These are phyloP conservation scores for Nemophila menziesii DNA, from an alignment of 257 asterid genomes.

Conservation along the genomic window DNA sequence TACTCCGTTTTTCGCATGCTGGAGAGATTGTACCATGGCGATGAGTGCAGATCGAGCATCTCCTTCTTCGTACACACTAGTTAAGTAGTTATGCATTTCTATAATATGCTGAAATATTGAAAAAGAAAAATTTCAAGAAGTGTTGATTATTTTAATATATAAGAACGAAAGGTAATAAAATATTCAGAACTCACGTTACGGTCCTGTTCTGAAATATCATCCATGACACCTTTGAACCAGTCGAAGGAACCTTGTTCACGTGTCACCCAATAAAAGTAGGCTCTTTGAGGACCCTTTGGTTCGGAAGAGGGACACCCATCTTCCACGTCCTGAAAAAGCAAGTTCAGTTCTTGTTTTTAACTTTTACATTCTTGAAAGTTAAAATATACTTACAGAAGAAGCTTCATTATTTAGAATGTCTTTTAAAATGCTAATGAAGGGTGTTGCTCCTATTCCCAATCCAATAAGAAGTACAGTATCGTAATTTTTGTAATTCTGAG, in stretches of 20 bases:
- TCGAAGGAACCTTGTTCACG: slow-evolving; percentile 91
- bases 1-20: slow-evolving; percentile 79
- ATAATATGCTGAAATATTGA: slow-evolving; percentile 42
- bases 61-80: slow-evolving; percentile 91
- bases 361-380: neutral
- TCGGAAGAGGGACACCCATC: slow-evolving; percentile 11
- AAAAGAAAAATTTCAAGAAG: neutral
- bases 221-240: slow-evolving; percentile 97
- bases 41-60: slow-evolving; percentile 93
- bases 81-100: slow-evolving; percentile 88
- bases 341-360: neutral
- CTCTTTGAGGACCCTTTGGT: slow-evolving; percentile 55
- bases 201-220: slow-evolving; percentile 81
- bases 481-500: slow-evolving; percentile 77
- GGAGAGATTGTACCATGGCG: slow-evolving; percentile 87
- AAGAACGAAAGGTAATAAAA: neutral
- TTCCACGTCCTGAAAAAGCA: slow-evolving; percentile 16
- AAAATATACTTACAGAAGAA: slow-evolving; percentile 23
- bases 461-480: slow-evolving; percentile 78
- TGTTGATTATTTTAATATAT: neutral
- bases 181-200: slow-evolving; percentile 32
- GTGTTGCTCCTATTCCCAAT: slow-evolving; percentile 92
- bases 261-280: slow-evolving; percentile 90
- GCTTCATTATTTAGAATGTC: slow-evolving; percentile 49
- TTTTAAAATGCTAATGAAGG: slow-evolving; percentile 76